Percentiles rank a stretch among this genome's conserved stretches.
Evolutionary conservation across 306 rosid species (phyloP).

Genomic region (Astragalus glycyphyllos): DNA sequence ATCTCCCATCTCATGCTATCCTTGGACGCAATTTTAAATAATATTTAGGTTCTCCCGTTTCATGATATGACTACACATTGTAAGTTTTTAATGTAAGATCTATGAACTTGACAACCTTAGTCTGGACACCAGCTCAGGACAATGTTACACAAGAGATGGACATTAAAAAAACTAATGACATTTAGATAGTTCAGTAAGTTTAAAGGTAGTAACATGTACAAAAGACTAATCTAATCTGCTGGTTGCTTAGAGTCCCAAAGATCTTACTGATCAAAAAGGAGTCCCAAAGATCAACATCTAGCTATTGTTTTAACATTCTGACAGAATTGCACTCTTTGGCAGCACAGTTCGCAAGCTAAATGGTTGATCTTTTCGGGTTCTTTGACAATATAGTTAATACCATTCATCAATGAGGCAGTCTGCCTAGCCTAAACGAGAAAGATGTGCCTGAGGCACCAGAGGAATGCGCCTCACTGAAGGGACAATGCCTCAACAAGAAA

Average conservation of each 20-base stretch:
- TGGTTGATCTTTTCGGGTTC: neutral
- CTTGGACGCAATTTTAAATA: neutral
- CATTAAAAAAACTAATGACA: neutral
- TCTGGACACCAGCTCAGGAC: slow-evolving; percentile 5
- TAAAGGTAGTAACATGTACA: neutral
- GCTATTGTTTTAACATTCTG: neutral
- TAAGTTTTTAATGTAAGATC: neutral
- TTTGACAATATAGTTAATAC: neutral
- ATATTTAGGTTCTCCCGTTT: neutral
- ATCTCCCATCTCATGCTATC: neutral
- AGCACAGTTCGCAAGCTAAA: neutral
- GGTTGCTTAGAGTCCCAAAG: neutral
- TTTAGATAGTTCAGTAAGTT: neutral
- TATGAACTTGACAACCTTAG: slow-evolving; percentile 5
- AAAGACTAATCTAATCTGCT: neutral
- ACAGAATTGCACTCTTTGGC: neutral
- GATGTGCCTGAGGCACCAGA: neutral
- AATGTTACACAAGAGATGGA: slow-evolving; percentile 7
- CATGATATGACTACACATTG: neutral
- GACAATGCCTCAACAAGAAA: neutral
- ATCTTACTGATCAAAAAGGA: too few relatives aligned
- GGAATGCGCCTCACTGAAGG: neutral
- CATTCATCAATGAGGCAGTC: slow-evolving; percentile 5
- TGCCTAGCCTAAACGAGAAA: slow-evolving; percentile 1
- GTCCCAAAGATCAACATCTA: neutral